A percentile compares a stretch with the other conserved stretches of the same genome.
These are phyloP conservation scores for Floccularia luteovirens DNA, from an alignment of 768 basidiomycete species.

Conservation along the genomic window DNA sequence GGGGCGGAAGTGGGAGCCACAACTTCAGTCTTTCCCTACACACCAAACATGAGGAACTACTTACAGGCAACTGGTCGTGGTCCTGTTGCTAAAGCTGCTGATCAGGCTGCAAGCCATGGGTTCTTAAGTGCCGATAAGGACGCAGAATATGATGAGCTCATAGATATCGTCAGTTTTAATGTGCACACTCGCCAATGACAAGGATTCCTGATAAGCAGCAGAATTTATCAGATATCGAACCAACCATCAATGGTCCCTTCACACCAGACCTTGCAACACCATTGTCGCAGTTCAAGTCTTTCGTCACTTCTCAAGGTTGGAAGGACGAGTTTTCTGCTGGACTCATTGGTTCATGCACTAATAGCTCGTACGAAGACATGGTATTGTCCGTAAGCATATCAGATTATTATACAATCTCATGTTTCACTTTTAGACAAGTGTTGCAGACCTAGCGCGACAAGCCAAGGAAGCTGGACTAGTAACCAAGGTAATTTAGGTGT, in stretches of 20 bases:
- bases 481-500: constrained; percentile 42
- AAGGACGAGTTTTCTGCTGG: constrained; percentile 87
- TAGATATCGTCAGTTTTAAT: constrained; percentile 76
- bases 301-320: constrained; percentile 85
- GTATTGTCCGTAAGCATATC: constrained; percentile 24
- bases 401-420: constrained; percentile 2
- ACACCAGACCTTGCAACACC: constrained; percentile 96
- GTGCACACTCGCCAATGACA: not conserved
- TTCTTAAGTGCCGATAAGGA: constrained; percentile 81
- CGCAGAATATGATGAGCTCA: constrained; percentile 90
- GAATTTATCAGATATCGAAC: constrained; percentile 86
- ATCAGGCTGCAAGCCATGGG: constrained; percentile 68
- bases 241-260: constrained; percentile 94
- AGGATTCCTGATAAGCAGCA: constrained; percentile 18
- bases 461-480: constrained; percentile 79
- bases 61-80: constrained; percentile 84
- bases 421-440: constrained; percentile 57
- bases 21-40: constrained; percentile 96
- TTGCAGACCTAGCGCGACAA: constrained; percentile 86
- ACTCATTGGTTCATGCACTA: constrained; percentile 98
- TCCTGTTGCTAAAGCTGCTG: constrained; percentile 82
- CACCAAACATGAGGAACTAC: constrained; percentile 82
- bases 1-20: constrained; percentile 99
- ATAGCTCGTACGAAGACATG: constrained; percentile 97
- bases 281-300: constrained; percentile 76